Base-by-base conservation (phyloP, 805 yeast genomes). In the Jamesozyma spencerorum region DNA sequence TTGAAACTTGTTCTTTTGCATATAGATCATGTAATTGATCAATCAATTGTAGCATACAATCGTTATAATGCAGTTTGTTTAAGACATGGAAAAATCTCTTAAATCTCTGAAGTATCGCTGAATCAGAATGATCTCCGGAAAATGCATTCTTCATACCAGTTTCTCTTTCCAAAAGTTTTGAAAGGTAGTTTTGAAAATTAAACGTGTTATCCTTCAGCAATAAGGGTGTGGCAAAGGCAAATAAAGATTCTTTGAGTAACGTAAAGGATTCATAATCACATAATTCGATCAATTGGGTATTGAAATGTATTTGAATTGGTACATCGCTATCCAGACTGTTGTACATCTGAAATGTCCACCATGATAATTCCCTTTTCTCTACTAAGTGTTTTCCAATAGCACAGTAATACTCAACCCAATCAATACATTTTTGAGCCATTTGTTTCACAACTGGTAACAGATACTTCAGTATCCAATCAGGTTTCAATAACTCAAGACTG, bases 311-410 rank as follows among this genome's bases (percentile, higher is more conserved):
- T 22, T 42, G 41, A 8, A 47, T 40, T 10, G 37, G 17, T 6
- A 37, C 18, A n/a, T 48, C 29, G 2, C 45, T 41, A 8, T 46
- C 44, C 19, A 58, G 38, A 8, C 44, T 47, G 35, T 52, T 55
- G 38, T 53, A 60, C 17, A 47, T 46, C 20, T 51, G 44, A 24
- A 60, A 52, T 2, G 60, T 43, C 64, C 63, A 58, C 64, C 64
- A 60, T 2, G 57, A 47, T 20, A 52, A 39, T 5, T 42, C 46
- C 31, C 50, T 46, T 18, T 39, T 40, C n/a, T 44, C 41, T 4
- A 51, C 45, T 3, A 60, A 38, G 26, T 40, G 51, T 36, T 48
- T 47, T 3, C 57, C 61, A 12, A 56, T 38, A 2, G 27, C 15
- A 32, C 61, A 57, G 31, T 57, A 58, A 32, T 44, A 39, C n/a